A percentile compares a stretch with the other conserved stretches of the same genome.
Conservation (phyloP, 805 yeast genomes). For the Saccharomycopsis oosterbeekiorum region DNA sequence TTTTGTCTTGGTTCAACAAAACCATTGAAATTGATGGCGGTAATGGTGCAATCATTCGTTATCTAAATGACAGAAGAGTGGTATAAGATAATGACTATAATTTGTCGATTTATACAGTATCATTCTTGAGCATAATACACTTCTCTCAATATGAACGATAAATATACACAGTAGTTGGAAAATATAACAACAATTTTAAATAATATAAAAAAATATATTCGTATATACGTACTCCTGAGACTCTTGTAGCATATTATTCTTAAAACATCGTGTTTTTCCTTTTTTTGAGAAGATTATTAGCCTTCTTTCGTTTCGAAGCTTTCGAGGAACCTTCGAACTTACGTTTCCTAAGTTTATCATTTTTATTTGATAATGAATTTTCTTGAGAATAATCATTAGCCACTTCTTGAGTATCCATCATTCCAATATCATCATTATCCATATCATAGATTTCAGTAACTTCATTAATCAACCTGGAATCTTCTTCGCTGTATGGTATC, state of each 20-base stretch:
- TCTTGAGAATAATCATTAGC: background rate
- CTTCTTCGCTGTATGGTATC: background rate
- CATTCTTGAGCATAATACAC: no score
- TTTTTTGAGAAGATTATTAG: background rate
- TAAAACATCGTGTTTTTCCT: background rate
- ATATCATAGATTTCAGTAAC: background rate
- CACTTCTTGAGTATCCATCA: background rate
- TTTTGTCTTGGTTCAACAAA: conserved; percentile 89
- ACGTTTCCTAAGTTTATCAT: background rate
- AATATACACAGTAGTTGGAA: no score
- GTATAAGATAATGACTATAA: conserved; percentile 31
- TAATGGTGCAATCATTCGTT: conserved; percentile 80
- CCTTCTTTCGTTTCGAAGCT: background rate
- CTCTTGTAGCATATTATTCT: background rate
- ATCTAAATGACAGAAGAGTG: conserved; percentile 75
- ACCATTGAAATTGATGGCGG: conserved; percentile 68
- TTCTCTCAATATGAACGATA: no score
- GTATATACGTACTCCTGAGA: no score
- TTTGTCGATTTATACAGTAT: background rate
- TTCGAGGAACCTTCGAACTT: background rate
- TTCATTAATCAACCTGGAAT: background rate
- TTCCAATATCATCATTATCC: background rate
- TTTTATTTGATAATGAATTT: background rate
- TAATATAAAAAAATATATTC: background rate
- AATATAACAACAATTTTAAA: no score